A percentile compares a stretch with the other conserved stretches of the same genome.
phyloP scores from a whole-genome alignment of 345 rosid genomes.

The Draba incana region DNA sequence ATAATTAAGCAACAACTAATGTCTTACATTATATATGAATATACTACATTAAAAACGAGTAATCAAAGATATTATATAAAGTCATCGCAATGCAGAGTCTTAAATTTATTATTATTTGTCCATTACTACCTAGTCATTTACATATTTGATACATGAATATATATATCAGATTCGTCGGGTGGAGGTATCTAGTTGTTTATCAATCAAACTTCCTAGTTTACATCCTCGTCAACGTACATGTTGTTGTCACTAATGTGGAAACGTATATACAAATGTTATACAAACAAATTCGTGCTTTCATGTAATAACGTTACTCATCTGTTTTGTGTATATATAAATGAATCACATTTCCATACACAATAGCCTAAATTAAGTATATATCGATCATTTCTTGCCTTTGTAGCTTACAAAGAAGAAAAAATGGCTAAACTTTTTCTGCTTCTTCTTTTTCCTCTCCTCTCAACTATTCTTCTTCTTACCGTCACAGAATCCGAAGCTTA shows the following conservation, averaged over 20 bases:
- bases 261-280: background rate
- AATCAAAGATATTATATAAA: too few species aligned
- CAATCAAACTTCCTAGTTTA: background rate
- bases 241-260: slow-evolving; percentile 11
- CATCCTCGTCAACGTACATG: slow-evolving; percentile 15
- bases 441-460: slow-evolving; percentile 22
- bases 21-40: too few species aligned
- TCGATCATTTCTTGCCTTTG: background rate
- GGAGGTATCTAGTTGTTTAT: slow-evolving; percentile 2
- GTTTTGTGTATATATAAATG: slow-evolving; percentile 8
- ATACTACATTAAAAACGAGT: too few species aligned
- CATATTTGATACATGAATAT: background rate
- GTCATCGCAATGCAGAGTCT: too few species aligned
- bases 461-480: slow-evolving; percentile 24
- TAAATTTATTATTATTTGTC: background rate
- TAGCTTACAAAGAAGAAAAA: slow-evolving; percentile 17
- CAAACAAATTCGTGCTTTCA: background rate
- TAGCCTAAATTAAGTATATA: background rate
- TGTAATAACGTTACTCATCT: background rate
- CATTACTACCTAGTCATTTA: background rate
- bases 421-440: slow-evolving; percentile 18
- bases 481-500: slow-evolving; percentile 33
- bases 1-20: too few species aligned
- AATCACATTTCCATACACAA: slow-evolving; percentile 1
- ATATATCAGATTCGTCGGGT: background rate